Evolutionary conservation across 768 basidiomycete genomes (phyloP).

Genomic region (Termitomyces sp.): DNA sequence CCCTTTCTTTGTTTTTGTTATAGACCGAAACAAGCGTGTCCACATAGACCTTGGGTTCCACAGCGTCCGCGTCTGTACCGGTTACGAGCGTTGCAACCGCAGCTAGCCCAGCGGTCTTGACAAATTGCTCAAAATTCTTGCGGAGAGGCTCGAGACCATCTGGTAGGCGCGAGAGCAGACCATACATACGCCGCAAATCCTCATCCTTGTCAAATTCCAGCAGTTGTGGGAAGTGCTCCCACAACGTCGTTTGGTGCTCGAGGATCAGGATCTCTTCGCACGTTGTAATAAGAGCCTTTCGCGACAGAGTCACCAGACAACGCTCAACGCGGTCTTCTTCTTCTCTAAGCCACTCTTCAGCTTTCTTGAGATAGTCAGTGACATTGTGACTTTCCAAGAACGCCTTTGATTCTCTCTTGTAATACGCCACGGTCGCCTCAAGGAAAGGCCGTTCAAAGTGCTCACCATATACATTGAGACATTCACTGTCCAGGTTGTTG

Average conservation of each 20-base stretch:
- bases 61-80: conserved; percentile 45
- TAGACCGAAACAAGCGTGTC: conserved; percentile 90
- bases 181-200: conserved; percentile 93
- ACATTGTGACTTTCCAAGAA: conserved; percentile 87
- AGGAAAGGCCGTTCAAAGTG: conserved; percentile 91
- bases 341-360: conserved; percentile 86
- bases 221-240: conserved; percentile 86
- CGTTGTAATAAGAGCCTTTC: conserved; percentile 71
- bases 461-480: conserved; percentile 89
- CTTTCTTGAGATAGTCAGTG: conserved; percentile 93
- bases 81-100: conserved; percentile 72
- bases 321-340: conserved; percentile 95
- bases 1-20: conserved; percentile 85
- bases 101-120: conserved; percentile 82
- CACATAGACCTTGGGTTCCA: conserved; percentile 93
- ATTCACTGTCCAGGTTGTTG: conserved; percentile 84
- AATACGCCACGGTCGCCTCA: conserved; percentile 83
- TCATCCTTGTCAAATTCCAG: conserved; percentile 94
- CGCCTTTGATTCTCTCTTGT: conserved; percentile 85
- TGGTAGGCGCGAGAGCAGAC: conserved; percentile 82
- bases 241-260: conserved; percentile 78
- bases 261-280: conserved; percentile 93
- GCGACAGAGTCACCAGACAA: conserved; percentile 85
- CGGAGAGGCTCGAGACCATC: conserved; percentile 88
- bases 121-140: conserved; percentile 92